Evolutionary conservation across 2,329 filamentous ascomycete genomes (phyloP).

Genomic region (Davidsoniella neocaledoniae): DNA sequence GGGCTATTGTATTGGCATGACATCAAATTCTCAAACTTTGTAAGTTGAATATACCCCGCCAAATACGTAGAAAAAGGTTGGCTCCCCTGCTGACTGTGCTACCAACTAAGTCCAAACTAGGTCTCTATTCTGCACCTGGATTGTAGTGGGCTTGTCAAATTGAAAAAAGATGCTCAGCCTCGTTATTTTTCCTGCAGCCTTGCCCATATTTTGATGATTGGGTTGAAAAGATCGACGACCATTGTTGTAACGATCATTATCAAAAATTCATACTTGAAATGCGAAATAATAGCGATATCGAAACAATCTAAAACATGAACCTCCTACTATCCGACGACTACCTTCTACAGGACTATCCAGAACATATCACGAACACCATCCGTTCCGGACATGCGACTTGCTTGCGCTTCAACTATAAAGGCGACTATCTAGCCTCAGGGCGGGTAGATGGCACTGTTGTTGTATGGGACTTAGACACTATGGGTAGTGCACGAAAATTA

Average conservation of each 20-base stretch:
- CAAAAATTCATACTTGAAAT: not conserved
- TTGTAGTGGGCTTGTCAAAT: not conserved
- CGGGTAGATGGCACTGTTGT: constrained; percentile 88
- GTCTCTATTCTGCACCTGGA: too few relatives aligned
- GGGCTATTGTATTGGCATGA: not conserved
- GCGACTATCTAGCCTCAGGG: constrained; percentile 87
- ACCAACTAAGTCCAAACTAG: too few relatives aligned
- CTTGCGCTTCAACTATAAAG: constrained; percentile 79
- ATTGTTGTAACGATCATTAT: not conserved
- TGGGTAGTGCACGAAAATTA: constrained; percentile 86
- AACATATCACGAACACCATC: constrained; percentile 74
- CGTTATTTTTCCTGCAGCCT: constrained; percentile 12
- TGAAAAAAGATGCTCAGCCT: constrained; percentile 7
- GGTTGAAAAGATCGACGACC: not conserved
- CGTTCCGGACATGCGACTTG: constrained; percentile 52
- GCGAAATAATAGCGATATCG: too few relatives aligned
- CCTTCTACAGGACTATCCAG: constrained; percentile 67
- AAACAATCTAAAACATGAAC: constrained; percentile 30
- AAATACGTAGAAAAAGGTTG: not conserved
- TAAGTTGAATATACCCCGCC: not conserved
- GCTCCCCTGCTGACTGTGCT: too few relatives aligned
- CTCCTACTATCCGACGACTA: constrained; percentile 44
- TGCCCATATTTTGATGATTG: not conserved
- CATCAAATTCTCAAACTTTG: not conserved
- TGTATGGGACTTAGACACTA: constrained; percentile 94